Evolutionary conservation across 805 yeast species (phyloP), one percentile per base, ranked within the genome.

Genomic region (Pichia californica): DNA sequence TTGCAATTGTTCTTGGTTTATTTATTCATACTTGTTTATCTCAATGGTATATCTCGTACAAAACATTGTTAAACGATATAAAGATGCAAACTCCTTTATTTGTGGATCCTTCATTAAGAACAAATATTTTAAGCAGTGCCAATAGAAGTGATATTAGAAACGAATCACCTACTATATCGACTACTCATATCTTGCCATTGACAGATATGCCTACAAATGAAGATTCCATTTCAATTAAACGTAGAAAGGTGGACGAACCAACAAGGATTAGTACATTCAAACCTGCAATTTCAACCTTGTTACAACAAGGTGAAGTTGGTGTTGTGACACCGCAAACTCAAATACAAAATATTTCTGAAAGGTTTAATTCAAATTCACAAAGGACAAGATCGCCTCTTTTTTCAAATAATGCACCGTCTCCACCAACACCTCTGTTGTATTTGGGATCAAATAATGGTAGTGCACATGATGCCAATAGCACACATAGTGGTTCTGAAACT

Each of bases 11-110:
- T 23, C 60, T 81, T 23, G 75, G 77, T 16, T 59, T 81, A 26
- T 81, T 79, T 51, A 68, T 76, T 14, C 83, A 79, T 52, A 79
- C 85, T 0, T 81, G 79, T 56, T 70, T 74, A 1, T 71, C 72
- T 30, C 83, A 79, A 56, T 70, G 80, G 45, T 59, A 58, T 27
- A 38, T 43, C 8, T 51, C 58, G 4, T 55, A 52, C 18, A 45
- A 44, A 15, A 18, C 41, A 5, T 28, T 53, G 18, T 39, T 41
- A 3, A 47, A 43, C 15, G 49, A 47, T 40, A 44, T 49, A 20
- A 36, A 35, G n/a, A 36, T 26, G 10, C 38, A 36, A 6, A n/a
- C 27, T 8, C 34, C 38, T 23, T 14, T 29, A 26, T 29, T 20
- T 36, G 25, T 30, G 30, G 39, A 41, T 28, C 41, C 46, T 19